Base-by-base conservation (phyloP, 179 eudicot species). In the Nepenthes alata region DNA sequence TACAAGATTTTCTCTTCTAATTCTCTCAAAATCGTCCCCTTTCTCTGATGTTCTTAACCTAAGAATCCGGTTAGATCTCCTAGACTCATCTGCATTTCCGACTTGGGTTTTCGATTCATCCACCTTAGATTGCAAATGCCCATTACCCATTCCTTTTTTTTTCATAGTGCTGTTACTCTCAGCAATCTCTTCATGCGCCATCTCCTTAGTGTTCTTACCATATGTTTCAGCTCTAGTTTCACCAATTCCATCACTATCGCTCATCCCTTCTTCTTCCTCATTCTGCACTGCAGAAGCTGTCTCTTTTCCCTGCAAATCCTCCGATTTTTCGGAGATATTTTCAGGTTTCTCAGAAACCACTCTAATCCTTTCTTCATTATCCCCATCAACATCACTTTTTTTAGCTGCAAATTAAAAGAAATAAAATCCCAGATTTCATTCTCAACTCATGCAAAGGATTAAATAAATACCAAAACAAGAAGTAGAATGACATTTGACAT, bases 361-460 rank as follows among this genome's bases (percentile, higher is more conserved):
- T 73, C 74, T 57, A 78, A 65, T 52, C 58, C 77, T 37, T 59
- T 58, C 58, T 69, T 25, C 25, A 25, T 25, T 25, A 25, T 25
- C 80, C 64, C 49, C 79, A 60, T 80, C 89, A 57, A 69, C 50
- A 57, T 70, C 70, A 61, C 54, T 71, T 72, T 77, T 78, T 58
- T 78, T 78, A 47, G 85, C 96, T 91, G 91, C 74, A 81, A 67
- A 72, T 72, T 60, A 37, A 2, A 65, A 7, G 57, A 53, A 7
- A 41, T 37, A 60, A 37, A 37, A 71, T 55, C 52, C 53, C 45
- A 4, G 8, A 41, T 41, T 41, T 41, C 45, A 41, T 7, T 41
- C 45, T 7, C 45, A 7, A 41, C 45, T 41, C 45, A 41, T 41
- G 45, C 45, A 41, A 41, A 41, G 45, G 6, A 41, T 41, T 41